Percentiles rank a stretch among this genome's conserved stretches.
These are phyloP conservation scores for Claviceps arundinis DNA, from an alignment of 2,329 filamentous ascomycete species.

Conservation along the genomic window DNA sequence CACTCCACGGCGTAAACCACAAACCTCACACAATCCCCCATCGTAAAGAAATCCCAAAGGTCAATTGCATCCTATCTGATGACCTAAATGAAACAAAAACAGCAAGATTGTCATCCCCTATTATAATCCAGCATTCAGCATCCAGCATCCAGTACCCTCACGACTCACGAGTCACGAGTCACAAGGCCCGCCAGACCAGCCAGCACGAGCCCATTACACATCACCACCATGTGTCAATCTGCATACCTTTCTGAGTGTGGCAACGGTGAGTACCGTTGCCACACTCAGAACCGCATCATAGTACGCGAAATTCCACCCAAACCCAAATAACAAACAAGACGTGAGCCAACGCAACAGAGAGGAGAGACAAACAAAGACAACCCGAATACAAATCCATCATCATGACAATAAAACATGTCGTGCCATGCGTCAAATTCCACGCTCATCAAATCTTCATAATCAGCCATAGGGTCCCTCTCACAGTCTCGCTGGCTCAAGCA, in stretches of 20 bases:
- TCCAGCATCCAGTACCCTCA: neutral
- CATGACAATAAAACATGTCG: constrained; percentile 7
- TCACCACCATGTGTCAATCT: too few species aligned
- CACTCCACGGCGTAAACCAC: too few species aligned
- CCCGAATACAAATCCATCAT: neutral
- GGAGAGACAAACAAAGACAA: neutral
- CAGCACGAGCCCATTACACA: too few species aligned
- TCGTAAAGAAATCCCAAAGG: neutral
- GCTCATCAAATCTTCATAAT: neutral
- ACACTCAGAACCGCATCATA: too few species aligned
- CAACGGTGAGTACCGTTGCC: too few species aligned
- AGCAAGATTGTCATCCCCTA: neutral
- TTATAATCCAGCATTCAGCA: neutral
- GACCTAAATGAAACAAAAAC: constrained; percentile 4
- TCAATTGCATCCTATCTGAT: constrained; percentile 7
- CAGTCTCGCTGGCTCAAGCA: constrained; percentile 21
- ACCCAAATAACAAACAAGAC: neutral
- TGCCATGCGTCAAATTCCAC: neutral
- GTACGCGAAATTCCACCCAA: too few species aligned
- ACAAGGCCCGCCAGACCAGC: too few species aligned
- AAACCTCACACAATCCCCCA: too few species aligned
- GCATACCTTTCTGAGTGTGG: too few species aligned
- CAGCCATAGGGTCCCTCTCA: neutral
- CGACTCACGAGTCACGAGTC: too few species aligned
- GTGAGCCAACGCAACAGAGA: neutral